Percentiles rank a stretch among this genome's conserved stretches.
Evolutionary conservation across 345 rosid genomes (phyloP).

Genomic region (Hibiscus trionum): DNA sequence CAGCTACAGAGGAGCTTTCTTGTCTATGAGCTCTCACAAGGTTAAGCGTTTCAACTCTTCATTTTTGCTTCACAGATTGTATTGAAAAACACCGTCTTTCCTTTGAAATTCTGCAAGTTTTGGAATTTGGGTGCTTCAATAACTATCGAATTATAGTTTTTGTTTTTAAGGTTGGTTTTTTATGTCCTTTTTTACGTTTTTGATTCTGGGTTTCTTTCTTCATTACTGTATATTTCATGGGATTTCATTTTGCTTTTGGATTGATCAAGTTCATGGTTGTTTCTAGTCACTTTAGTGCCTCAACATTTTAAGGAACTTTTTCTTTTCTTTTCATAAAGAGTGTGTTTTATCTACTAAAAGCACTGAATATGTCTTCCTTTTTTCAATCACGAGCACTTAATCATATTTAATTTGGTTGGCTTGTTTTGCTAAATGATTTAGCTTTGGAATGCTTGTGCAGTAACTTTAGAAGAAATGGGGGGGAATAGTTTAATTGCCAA

Average conservation of each 20-base stretch:
- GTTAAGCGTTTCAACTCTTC: not conserved
- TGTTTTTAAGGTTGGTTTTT: conserved; percentile 2
- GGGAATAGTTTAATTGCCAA: conserved; percentile 44
- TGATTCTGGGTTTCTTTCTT: not conserved
- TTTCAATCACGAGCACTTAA: not conserved
- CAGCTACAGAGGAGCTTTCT: not conserved
- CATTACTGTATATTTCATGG: not conserved
- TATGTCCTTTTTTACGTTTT: not conserved
- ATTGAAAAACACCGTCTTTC: not conserved
- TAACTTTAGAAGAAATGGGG: conserved; percentile 17
- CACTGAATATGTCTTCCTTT: no score
- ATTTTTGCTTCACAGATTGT: not conserved
- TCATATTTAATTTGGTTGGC: not conserved
- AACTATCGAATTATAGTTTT: not conserved
- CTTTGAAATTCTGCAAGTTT: not conserved
- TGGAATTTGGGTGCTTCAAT: not conserved
- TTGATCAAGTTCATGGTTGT: not conserved
- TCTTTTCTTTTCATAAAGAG: not conserved
- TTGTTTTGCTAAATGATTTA: not conserved
- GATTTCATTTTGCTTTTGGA: not conserved
- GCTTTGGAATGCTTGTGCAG: conserved; percentile 16
- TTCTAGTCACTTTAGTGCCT: not conserved
- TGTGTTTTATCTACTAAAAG: not conserved
- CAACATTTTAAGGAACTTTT: not conserved
- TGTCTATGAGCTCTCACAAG: not conserved